Conservation (phyloP, 176 grass and related monocot species). For the Phyllostachys edulis region DNA sequence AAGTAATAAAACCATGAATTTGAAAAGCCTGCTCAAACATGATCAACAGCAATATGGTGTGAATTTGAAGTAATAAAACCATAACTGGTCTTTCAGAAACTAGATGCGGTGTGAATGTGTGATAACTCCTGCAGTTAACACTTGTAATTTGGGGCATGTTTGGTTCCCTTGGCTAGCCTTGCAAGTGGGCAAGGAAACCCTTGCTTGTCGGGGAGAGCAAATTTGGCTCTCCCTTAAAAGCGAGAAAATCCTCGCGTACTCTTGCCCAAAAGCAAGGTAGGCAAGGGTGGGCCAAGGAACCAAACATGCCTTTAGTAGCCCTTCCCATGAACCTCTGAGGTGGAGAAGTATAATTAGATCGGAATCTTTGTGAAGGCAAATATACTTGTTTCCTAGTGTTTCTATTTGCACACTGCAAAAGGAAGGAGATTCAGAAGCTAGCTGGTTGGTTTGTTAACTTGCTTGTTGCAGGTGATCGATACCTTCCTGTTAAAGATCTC, state of each 20-base stretch:
- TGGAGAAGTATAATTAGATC: background rate
- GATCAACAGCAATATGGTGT: background rate
- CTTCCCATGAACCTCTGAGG: background rate
- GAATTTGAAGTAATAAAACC: background rate
- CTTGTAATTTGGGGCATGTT: too few relatives aligned
- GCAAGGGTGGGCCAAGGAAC: too few relatives aligned
- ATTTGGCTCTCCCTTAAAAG: background rate
- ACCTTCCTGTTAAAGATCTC: conserved; percentile 90
- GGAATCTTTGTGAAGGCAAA: background rate
- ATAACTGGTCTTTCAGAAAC: background rate
- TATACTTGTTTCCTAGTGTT: background rate
- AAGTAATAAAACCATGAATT: too few relatives aligned
- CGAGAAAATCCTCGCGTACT: background rate
- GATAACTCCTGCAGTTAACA: too few relatives aligned
- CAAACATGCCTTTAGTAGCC: background rate
- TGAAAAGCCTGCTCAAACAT: too few relatives aligned
- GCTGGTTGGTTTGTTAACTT: conserved; percentile 35
- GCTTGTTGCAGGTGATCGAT: conserved; percentile 69
- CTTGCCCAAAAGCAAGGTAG: background rate
- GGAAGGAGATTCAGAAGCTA: background rate
- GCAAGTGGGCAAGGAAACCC: background rate
- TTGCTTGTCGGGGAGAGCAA: background rate
- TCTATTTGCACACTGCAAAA: background rate
- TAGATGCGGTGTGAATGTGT: too few relatives aligned
- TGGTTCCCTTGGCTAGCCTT: background rate